phyloP scores from a whole-genome alignment of 2,329 filamentous ascomycete species.

The Tricladium varicosporioides region DNA sequence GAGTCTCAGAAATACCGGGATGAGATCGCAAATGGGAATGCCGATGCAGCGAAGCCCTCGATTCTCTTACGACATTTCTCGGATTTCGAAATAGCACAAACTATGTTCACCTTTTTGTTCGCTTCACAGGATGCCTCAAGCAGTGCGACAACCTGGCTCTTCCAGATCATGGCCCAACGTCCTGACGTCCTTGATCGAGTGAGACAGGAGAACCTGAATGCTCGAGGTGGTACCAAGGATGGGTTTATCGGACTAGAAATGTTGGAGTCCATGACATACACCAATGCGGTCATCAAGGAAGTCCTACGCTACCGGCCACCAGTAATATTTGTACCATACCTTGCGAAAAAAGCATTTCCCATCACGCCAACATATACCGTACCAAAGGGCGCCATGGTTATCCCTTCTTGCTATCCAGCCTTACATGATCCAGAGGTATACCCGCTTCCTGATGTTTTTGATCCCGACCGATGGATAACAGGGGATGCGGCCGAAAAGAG shows the following conservation, averaged over 20 bases:
- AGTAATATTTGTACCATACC: constrained; percentile 94
- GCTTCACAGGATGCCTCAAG: constrained; percentile 96
- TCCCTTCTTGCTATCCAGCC: constrained; percentile 51
- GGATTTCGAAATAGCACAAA: constrained; percentile 90
- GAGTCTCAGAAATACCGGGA: constrained; percentile 80
- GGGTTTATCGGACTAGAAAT: constrained; percentile 76
- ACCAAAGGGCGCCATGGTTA: constrained; percentile 66
- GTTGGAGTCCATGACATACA: constrained; percentile 86
- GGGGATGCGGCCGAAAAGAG: constrained; percentile 49
- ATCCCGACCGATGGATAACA: constrained; percentile 52
- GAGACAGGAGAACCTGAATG: constrained; percentile 81
- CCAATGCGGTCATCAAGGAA: constrained; percentile 87
- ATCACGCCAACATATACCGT: constrained; percentile 87
- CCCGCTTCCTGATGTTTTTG: constrained; percentile 44
- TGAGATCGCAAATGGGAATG: constrained; percentile 69
- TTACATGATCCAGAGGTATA: constrained; percentile 49
- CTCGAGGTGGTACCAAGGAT: constrained; percentile 72
- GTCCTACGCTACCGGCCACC: constrained; percentile 91
- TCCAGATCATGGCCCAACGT: constrained; percentile 89
- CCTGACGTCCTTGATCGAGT: constrained; percentile 90
- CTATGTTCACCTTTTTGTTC: constrained; percentile 94
- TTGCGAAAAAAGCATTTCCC: constrained; percentile 93
- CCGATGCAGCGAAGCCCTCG: constrained; percentile 72
- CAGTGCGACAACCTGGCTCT: constrained; percentile 90
- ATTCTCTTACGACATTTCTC: constrained; percentile 82